Conservation (phyloP, 176 grass and related monocot genomes). For the Pharus latifolius region DNA sequence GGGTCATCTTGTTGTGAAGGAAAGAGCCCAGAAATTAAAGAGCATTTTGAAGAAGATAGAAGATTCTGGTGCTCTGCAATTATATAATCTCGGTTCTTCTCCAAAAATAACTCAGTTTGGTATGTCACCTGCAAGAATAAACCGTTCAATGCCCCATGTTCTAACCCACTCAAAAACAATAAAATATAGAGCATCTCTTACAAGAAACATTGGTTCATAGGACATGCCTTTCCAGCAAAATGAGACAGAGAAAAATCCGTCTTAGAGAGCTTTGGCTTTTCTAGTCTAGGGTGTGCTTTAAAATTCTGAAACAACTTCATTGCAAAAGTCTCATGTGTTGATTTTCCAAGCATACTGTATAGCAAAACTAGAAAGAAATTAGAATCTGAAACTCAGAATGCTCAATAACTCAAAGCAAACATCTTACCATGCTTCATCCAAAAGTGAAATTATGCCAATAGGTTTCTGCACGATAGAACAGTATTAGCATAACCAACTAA, state of each 20-base stretch:
- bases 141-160: slow-evolving; percentile 1
- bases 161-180: slow-evolving; percentile 6
- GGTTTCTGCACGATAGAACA: slow-evolving; percentile 68
- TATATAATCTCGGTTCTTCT: slow-evolving; percentile 87
- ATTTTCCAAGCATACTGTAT: slow-evolving; percentile 81
- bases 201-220: slow-evolving; percentile 24
- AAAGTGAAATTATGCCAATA: slow-evolving; percentile 85
- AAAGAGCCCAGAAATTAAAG: slow-evolving; percentile 78
- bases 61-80: slow-evolving; percentile 70
- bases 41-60: slow-evolving; percentile 66
- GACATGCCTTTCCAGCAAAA: slow-evolving; percentile 86
- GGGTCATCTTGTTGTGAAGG: slow-evolving; percentile 53
- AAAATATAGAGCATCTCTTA: slow-evolving; percentile 23
- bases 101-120: slow-evolving; percentile 80
- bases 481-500: not conserved
- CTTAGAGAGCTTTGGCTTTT: slow-evolving; percentile 74
- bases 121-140: slow-evolving; percentile 53
- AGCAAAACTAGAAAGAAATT: slow-evolving; percentile 41
- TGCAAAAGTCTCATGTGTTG: slow-evolving; percentile 75
- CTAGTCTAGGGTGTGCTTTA: slow-evolving; percentile 46
- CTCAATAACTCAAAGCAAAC: not conserved
- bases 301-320: slow-evolving; percentile 75
- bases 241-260: slow-evolving; percentile 70
- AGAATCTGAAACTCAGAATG: slow-evolving; percentile 13
- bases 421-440: slow-evolving; percentile 93